Evolutionary conservation across 148 eudicot species (phyloP).

Genomic region (Chenopodium album): DNA sequence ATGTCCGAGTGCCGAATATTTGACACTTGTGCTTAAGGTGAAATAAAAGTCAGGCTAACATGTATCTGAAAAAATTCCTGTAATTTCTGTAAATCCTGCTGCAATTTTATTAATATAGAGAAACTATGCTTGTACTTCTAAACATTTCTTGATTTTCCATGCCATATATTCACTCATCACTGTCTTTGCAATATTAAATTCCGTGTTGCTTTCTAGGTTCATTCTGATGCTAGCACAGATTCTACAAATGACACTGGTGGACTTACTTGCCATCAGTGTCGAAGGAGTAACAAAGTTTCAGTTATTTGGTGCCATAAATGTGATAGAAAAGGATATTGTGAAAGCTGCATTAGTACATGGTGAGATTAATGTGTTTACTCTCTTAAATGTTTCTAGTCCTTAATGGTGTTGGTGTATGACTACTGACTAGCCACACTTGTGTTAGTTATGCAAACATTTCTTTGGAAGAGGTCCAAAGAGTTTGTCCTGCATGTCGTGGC

Average conservation of each 20-base stretch:
- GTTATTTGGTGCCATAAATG: constrained; percentile 81
- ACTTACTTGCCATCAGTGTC: constrained; percentile 87
- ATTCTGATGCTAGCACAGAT: constrained; percentile 61
- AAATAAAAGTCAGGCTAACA: no score
- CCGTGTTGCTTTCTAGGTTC: constrained; percentile 45
- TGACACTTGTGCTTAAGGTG: no score
- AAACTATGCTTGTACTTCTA: neutral
- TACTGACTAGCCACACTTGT: constrained; percentile 18
- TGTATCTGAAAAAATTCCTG: no score
- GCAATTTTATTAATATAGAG: no score
- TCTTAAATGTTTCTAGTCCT: constrained; percentile 12
- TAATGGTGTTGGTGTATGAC: constrained; percentile 14
- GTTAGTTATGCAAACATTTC: constrained; percentile 71
- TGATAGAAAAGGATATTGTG: constrained; percentile 89
- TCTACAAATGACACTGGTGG: constrained; percentile 72
- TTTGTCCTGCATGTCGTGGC: constrained; percentile 97
- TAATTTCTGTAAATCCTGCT: no score
- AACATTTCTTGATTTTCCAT: neutral
- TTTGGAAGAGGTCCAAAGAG: constrained; percentile 63
- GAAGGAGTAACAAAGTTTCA: constrained; percentile 43
- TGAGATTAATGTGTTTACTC: constrained; percentile 31
- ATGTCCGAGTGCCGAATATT: no score
- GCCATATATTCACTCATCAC: neutral
- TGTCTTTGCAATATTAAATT: constrained; percentile 6
- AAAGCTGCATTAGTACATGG: constrained; percentile 80